Conservation (phyloP, 2,329 filamentous ascomycete genomes). For the Raffaelea deltoideospora region DNA sequence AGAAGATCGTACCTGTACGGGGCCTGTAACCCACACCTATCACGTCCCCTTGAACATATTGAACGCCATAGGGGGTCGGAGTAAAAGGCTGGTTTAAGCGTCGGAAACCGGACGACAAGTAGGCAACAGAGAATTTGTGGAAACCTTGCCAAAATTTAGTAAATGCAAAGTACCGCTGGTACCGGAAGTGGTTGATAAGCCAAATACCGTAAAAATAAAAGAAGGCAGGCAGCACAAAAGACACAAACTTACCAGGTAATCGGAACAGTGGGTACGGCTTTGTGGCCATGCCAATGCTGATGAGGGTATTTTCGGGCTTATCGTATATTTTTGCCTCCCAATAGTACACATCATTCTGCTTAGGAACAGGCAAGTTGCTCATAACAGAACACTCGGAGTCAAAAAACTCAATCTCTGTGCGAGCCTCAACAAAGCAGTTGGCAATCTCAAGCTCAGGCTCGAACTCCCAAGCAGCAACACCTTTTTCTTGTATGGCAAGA, state of each 20-base stretch:
- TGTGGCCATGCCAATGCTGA: slow-evolving; percentile 88
- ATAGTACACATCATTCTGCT: slow-evolving; percentile 98
- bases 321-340: slow-evolving; percentile 99
- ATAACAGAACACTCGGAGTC: slow-evolving; percentile 96
- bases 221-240: neutral
- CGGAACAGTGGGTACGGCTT: slow-evolving; percentile 95
- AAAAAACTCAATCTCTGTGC: slow-evolving; percentile 97
- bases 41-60: slow-evolving; percentile 84
- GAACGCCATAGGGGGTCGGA: slow-evolving; percentile 64
- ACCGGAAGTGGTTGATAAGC: neutral
- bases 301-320: slow-evolving; percentile 73
- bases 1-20: slow-evolving; percentile 88
- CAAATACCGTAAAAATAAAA: neutral
- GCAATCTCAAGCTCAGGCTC: slow-evolving; percentile 98
- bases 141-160: slow-evolving; percentile 43
- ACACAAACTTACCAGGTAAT: slow-evolving; percentile 58
- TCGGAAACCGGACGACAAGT: slow-evolving; percentile 73
- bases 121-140: slow-evolving; percentile 86
- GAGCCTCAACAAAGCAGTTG: slow-evolving; percentile 92
- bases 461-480: slow-evolving; percentile 99
- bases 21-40: slow-evolving; percentile 91
- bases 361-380: slow-evolving; percentile 90
- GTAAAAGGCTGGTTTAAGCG: slow-evolving; percentile 88
- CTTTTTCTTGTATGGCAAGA: slow-evolving; percentile 96
- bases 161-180: neutral